Evolutionary conservation across 768 basidiomycete species (phyloP).

Genomic region (Lepiota brunneoincarnata): DNA sequence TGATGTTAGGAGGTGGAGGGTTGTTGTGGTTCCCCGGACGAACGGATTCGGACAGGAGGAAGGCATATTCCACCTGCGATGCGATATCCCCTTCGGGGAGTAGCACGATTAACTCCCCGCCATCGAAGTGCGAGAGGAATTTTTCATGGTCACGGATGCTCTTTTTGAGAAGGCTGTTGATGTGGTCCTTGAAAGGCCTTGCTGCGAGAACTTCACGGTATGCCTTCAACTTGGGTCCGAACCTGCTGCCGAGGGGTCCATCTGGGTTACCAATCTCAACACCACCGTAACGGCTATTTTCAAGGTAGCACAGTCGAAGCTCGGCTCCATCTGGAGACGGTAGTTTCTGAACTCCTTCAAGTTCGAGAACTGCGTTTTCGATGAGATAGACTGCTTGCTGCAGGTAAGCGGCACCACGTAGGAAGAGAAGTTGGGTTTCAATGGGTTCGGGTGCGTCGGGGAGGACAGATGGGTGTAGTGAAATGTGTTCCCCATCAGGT

Average conservation of each 20-base stretch:
- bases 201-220: slow-evolving; percentile 63
- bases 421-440: slow-evolving; percentile 80
- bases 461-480: slow-evolving; percentile 69
- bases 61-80: slow-evolving; percentile 62
- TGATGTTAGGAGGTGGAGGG: slow-evolving; percentile 24
- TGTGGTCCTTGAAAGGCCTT: slow-evolving; percentile 54
- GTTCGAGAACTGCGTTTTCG: slow-evolving; percentile 64
- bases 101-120: slow-evolving; percentile 46
- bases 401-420: slow-evolving; percentile 80
- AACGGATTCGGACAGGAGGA: slow-evolving; percentile 61
- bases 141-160: slow-evolving; percentile 82
- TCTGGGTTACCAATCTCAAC: slow-evolving; percentile 81
- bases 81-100: slow-evolving; percentile 43
- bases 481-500: slow-evolving; percentile 48
- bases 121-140: slow-evolving; percentile 82
- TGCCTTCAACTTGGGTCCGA: slow-evolving; percentile 57
- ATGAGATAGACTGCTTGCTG: slow-evolving; percentile 76
- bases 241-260: slow-evolving; percentile 63
- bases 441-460: slow-evolving; percentile 85
- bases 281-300: slow-evolving; percentile 77
- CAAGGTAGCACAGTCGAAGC: slow-evolving; percentile 71
- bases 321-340: slow-evolving; percentile 68
- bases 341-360: slow-evolving; percentile 67
- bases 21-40: slow-evolving; percentile 56
- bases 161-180: slow-evolving; percentile 62